Evolutionary conservation across 2,329 filamentous ascomycete genomes (phyloP), one percentile per base, ranked within the genome.

Genomic region (Kalmusia sp.): DNA sequence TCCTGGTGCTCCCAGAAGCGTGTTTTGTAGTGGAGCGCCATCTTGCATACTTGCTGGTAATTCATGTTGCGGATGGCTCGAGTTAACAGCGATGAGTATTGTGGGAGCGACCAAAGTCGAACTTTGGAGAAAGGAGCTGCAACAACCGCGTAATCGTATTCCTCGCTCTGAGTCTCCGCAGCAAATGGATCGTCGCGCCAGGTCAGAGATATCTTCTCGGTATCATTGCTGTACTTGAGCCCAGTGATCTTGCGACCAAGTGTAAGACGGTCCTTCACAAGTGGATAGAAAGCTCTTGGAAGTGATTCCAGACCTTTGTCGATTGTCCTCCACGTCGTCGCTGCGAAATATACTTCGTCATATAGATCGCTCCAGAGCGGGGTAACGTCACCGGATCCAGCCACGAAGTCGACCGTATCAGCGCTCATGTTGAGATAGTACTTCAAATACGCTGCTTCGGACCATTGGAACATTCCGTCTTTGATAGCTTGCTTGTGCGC

Each of bases 141-240:
- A 6, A 90, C 79, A n/a, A 90, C 76, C 24, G 85, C 82, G 67
- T 90, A 90, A 72, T 91, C 87, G 63, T 84, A 88, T 2, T 80
- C 78, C 22, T 80, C 76, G 38, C 75, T 80, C 44, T 83, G 63
- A 0, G 79, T 72, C 0, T 66, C 59, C 58, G 75, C 70, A 12
- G 73, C 68, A 14, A 82, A 72, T 55, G 66, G 79, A 74, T 55
- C 79, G 35, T 77, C 57, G 52, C 82, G 80, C 81, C 84, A 89
- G 19, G 82, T 77, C 2, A 91, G 77, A 1, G 80, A 81, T 5
- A 90, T 79, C 50, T 83, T 84, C 14, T 79, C 67, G 0, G 76
- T 77, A 0, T 74, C 72, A 25, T 80, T 75, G 50, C 84, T 76
- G 69, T 80, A 87, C 15, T 77, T 63, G 25, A 89, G 74, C 1